Conservation (phyloP, 371 early-diverging fungal genomes). For the Haplosporangium sp. region DNA sequence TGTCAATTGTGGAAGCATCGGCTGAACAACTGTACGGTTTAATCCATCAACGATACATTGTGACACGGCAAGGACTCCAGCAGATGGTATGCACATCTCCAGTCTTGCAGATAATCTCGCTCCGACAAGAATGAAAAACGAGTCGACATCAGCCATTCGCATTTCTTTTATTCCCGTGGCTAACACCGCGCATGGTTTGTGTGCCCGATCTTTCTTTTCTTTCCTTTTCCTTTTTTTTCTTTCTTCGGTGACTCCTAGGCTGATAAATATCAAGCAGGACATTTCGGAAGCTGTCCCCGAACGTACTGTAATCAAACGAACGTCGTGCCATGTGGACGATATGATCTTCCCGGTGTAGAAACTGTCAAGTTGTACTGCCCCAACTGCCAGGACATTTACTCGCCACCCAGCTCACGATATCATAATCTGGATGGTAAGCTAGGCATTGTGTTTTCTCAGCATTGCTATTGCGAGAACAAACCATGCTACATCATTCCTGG, state of each 20-base stretch:
- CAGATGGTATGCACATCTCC: conserved; percentile 67
- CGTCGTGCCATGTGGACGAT: conserved; percentile 86
- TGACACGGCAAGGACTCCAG: conserved; percentile 82
- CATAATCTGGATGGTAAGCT: conserved; percentile 82
- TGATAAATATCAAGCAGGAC: conserved; percentile 75
- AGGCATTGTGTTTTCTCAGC: not conserved
- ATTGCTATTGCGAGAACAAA: not conserved
- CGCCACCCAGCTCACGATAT: conserved; percentile 80
- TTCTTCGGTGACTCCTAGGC: conserved; percentile 57
- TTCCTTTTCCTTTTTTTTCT: not conserved
- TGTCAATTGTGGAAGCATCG: conserved; percentile 56
- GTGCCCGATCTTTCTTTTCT: conserved; percentile 1
- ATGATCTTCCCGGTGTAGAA: conserved; percentile 73
- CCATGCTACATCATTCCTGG: no score
- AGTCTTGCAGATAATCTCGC: not conserved
- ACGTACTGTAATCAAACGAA: conserved; percentile 80
- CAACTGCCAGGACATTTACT: conserved; percentile 88
- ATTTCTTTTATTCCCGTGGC: no score
- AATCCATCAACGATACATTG: conserved; percentile 86
- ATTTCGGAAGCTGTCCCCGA: conserved; percentile 90
- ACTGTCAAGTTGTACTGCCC: conserved; percentile 85
- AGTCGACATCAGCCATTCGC: no score
- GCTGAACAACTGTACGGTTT: conserved; percentile 81
- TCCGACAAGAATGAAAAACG: not conserved
- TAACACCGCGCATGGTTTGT: not conserved